Conservation (phyloP, 768 basidiomycete species). For the Terana coerulea region DNA sequence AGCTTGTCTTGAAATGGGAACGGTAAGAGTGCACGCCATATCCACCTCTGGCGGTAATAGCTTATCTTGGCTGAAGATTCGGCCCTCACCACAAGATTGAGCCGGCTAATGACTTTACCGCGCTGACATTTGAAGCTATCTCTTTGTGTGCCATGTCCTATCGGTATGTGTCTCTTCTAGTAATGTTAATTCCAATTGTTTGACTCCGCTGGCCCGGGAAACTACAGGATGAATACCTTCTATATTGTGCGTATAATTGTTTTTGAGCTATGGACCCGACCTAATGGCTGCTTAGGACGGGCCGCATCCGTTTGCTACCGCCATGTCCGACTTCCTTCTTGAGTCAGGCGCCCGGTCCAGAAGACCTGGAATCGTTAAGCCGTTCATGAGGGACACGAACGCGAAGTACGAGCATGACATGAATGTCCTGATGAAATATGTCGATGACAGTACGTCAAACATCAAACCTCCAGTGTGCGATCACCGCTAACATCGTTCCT, state of each 20-base stretch:
- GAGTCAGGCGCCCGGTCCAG: slow-evolving; percentile 33
- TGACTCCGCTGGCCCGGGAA: no score
- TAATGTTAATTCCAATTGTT: not conserved
- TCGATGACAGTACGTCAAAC: slow-evolving; percentile 34
- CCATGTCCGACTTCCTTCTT: slow-evolving; percentile 38
- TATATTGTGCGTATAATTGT: not conserved
- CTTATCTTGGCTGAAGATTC: slow-evolving; percentile 24
- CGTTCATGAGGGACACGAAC: slow-evolving; percentile 30
- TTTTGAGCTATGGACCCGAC: not conserved
- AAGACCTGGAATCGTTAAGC: slow-evolving; percentile 32
- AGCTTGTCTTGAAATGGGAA: slow-evolving; percentile 43
- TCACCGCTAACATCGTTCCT: not conserved
- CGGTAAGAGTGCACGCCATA: slow-evolving; percentile 21
- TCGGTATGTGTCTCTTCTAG: slow-evolving; percentile 21
- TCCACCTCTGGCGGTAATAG: no score
- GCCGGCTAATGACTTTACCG: slow-evolving; percentile 42
- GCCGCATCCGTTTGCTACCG: slow-evolving; percentile 35
- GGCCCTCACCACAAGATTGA: slow-evolving; percentile 39
- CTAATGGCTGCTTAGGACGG: slow-evolving; percentile 21
- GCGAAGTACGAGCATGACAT: slow-evolving; percentile 39
- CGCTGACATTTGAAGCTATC: slow-evolving; percentile 44
- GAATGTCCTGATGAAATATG: slow-evolving; percentile 36
- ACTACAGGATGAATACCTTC: slow-evolving; percentile 2
- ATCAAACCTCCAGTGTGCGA: no score
- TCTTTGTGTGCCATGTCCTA: slow-evolving; percentile 41